Conservation (phyloP, 805 yeast genomes). For the Yarrowia deformans region DNA sequence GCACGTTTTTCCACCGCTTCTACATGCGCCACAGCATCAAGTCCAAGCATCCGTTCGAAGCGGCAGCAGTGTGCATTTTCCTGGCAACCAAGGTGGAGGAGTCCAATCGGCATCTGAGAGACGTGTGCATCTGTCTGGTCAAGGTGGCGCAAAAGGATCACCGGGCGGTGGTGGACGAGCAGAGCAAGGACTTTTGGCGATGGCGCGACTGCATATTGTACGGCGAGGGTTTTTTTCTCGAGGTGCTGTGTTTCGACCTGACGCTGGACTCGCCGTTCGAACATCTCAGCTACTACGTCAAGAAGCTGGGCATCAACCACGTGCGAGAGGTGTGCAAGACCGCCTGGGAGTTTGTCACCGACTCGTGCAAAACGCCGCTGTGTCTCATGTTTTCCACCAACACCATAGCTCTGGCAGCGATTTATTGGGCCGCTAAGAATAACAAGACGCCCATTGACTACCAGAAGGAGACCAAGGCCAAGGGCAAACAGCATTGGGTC, state of each 20-base stretch:
- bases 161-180: conserved; percentile 54
- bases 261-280: conserved; percentile 54
- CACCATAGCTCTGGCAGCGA: conserved; percentile 52
- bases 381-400: conserved; percentile 48
- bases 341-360: conserved; percentile 53
- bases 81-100: conserved; percentile 64
- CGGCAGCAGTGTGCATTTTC: conserved; percentile 60
- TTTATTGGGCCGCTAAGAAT: conserved; percentile 50
- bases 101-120: conserved; percentile 57
- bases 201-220: conserved; percentile 59
- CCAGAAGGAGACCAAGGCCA: conserved; percentile 30
- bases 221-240: conserved; percentile 57
- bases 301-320: conserved; percentile 43
- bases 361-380: conserved; percentile 52
- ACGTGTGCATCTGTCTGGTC: conserved; percentile 60
- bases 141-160: conserved; percentile 56
- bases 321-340: conserved; percentile 45
- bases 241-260: conserved; percentile 59
- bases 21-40: conserved; percentile 57
- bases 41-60: conserved; percentile 58
- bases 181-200: conserved; percentile 58
- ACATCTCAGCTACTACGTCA: conserved; percentile 41
- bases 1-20: conserved; percentile 59
- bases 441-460: conserved; percentile 32
- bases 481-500: conserved; percentile 37